Percentiles rank a stretch among this genome's conserved stretches.
These are phyloP conservation scores for Talaromyces sp. DNA, from an alignment of 2,329 filamentous ascomycete species.

Conservation along the genomic window DNA sequence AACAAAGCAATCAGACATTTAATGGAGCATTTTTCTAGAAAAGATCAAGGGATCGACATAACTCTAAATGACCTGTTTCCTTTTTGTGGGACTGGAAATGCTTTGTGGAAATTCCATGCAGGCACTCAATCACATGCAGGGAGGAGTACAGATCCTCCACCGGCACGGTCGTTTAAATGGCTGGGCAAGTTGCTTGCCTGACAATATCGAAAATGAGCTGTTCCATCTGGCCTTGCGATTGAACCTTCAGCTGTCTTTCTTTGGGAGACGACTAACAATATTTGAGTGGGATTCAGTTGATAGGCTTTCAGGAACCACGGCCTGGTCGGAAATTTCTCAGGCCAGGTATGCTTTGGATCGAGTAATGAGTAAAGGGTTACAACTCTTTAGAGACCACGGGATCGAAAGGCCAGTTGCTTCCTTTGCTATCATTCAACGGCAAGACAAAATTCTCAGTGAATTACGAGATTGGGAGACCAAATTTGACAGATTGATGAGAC, in stretches of 20 bases:
- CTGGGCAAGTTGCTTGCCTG: neutral
- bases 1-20: constrained; percentile 43
- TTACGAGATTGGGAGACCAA: neutral
- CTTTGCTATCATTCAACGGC: neutral
- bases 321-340: neutral
- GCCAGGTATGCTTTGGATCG: neutral
- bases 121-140: constrained; percentile 19
- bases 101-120: constrained; percentile 14
- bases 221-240: constrained; percentile 15
- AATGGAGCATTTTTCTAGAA: constrained; percentile 19
- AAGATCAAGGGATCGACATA: constrained; percentile 8
- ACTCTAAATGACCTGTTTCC: constrained; percentile 16
- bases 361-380: neutral
- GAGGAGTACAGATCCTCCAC: constrained; percentile 17
- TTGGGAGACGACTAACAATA: constrained; percentile 11
- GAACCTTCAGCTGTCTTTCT: constrained; percentile 19
- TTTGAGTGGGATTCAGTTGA: constrained; percentile 5
- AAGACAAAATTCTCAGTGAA: neutral
- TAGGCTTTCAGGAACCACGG: neutral
- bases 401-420: neutral
- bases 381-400: neutral
- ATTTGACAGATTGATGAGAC: neutral
- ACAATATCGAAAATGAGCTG: constrained; percentile 13
- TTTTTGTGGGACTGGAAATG: constrained; percentile 21
- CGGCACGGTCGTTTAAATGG: neutral